A percentile compares a stretch with the other conserved stretches of the same genome.
phyloP scores from a whole-genome alignment of 495 filamentous ascomycete species.

The Trichoderma orchidacearum region DNA sequence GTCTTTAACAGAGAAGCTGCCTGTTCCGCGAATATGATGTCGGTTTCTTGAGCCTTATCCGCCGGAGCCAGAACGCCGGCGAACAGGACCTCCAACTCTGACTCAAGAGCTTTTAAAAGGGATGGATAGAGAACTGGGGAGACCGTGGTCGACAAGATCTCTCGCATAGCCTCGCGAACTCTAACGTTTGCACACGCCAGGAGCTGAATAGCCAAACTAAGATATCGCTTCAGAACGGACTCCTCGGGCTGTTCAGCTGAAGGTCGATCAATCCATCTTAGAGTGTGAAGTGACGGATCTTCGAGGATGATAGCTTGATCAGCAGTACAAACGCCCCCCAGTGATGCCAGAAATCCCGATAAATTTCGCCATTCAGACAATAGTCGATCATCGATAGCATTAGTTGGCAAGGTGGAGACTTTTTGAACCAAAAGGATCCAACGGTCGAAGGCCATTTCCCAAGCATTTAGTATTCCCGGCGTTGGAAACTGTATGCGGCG shows the following conservation, averaged over 20 bases:
- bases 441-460: slow-evolving; percentile 46
- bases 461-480: slow-evolving; percentile 45
- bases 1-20: slow-evolving; percentile 45
- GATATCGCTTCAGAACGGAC: slow-evolving; percentile 42
- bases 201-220: slow-evolving; percentile 46
- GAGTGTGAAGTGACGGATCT: slow-evolving; percentile 39
- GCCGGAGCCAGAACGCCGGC: slow-evolving; percentile 33
- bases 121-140: slow-evolving; percentile 43
- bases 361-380: slow-evolving; percentile 53
- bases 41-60: slow-evolving; percentile 38
- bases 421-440: slow-evolving; percentile 48
- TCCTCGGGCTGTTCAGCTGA: slow-evolving; percentile 43
- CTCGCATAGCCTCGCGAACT: slow-evolving; percentile 48
- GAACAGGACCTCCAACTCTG: slow-evolving; percentile 45
- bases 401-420: slow-evolving; percentile 32
- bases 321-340: slow-evolving; percentile 53
- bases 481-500: slow-evolving; percentile 46
- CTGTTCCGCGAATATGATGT: slow-evolving; percentile 51
- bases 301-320: slow-evolving; percentile 38
- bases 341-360: slow-evolving; percentile 50
- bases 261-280: slow-evolving; percentile 49
- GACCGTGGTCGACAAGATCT: slow-evolving; percentile 46
- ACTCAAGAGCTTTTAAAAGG: slow-evolving; percentile 45
- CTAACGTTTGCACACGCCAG: slow-evolving; percentile 46
- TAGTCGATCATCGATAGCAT: slow-evolving; percentile 35